Evolutionary conservation across 192 early-diverging fungal genomes (phyloP), one percentile per base, ranked within the genome.

Genomic region (Podila clonocystis): DNA sequence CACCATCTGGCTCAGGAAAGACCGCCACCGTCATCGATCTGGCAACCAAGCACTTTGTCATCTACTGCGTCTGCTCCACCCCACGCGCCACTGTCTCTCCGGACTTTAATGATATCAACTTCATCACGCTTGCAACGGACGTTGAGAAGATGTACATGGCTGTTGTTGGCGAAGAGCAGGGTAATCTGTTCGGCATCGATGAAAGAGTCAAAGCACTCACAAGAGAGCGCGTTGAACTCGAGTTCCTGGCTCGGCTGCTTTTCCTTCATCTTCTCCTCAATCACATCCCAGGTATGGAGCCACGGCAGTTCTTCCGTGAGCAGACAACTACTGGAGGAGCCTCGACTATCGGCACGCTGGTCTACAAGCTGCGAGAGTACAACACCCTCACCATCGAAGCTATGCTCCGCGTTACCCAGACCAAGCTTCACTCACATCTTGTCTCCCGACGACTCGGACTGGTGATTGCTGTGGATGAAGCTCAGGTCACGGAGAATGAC

Each of bases 21-120:
- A 73, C 72, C 55, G 63, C 72, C 28, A 67, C 72, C 5, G 64
- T 67, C 19, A 36, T 73, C 19, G 29, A 63, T 24, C 72, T 73
- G 63, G 72, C 72, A 68, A 58, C 28, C 60, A 73, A 73, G 45
- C 72, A 73, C 64, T 73, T 73, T 73, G 64, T 73, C 55, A 24
- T 73, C 62, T 73, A 73, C 62, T 41, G 28, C 50, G 34, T 73
- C 28, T 73, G 72, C 22, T 48, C 5, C 8, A 24, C 22, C 15
- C 63, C 63, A 50, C 5, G 24, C 1, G 0, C 45, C 55, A 24
- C 50, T 20, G n/a, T 22, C 50, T 58, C 45, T 31, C 30, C 63
- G 13, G 72, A 58, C 12, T 68, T 68, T 8, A 58, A 33, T 0
- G 72, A 73, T n/a, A 9, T 9, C 0, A 73, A 73, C 50, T 73